Percentiles rank a stretch among this genome's conserved stretches.
phyloP scores from a whole-genome alignment of 441 rosid species.

The Euphorbia schlechtendalii region DNA sequence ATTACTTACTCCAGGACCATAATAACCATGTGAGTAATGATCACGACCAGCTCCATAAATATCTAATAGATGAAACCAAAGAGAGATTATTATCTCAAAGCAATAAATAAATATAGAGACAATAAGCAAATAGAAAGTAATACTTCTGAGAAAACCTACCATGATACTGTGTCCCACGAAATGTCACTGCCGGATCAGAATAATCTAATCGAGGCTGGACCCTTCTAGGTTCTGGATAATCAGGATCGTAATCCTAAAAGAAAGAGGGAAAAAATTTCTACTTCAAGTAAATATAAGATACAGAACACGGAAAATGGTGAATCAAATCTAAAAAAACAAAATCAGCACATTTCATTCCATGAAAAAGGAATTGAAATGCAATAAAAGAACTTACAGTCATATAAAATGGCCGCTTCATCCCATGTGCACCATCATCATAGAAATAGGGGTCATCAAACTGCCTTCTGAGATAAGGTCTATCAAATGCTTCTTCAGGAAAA shows the following conservation, averaged over 20 bases:
- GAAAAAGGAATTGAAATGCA: neutral
- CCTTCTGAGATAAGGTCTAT: slow-evolving; percentile 34
- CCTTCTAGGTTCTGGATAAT: slow-evolving; percentile 46
- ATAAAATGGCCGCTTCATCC: slow-evolving; percentile 48
- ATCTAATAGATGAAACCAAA: slow-evolving; percentile 31
- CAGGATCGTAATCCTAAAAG: slow-evolving; percentile 42
- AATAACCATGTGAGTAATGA: slow-evolving; percentile 37
- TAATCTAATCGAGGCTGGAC: slow-evolving; percentile 41
- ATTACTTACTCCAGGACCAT: slow-evolving; percentile 45
- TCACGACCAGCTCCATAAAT: slow-evolving; percentile 33
- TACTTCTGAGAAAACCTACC: slow-evolving; percentile 25
- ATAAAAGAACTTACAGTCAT: slow-evolving; percentile 30
- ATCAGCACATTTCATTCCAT: neutral
- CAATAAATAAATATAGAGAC: neutral
- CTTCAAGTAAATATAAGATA: slow-evolving; percentile 6
- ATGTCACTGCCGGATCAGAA: slow-evolving; percentile 29
- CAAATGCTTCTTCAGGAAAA: slow-evolving; percentile 38
- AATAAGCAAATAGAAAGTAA: slow-evolving; percentile 12
- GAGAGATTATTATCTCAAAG: slow-evolving; percentile 14
- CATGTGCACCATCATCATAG: slow-evolving; percentile 36
- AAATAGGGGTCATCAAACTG: slow-evolving; percentile 40
- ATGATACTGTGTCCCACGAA: slow-evolving; percentile 34
- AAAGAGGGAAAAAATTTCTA: slow-evolving; percentile 10
- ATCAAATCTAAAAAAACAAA: neutral
- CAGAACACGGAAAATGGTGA: neutral